phyloP scores from a whole-genome alignment of 305 asterid genomes.

The Fraxinus paxiana region DNA sequence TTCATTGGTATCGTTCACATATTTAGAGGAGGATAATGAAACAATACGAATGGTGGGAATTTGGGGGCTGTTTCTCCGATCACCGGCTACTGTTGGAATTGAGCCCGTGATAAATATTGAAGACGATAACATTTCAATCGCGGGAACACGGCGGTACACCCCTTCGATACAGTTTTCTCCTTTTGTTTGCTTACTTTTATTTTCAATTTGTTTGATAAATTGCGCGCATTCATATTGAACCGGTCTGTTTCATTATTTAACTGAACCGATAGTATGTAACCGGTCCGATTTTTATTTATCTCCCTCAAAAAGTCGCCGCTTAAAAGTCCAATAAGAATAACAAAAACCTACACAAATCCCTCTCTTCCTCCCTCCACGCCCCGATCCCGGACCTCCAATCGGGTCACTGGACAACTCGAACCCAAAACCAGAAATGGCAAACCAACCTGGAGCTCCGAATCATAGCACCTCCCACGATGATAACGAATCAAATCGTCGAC shows the following conservation, averaged over 20 bases:
- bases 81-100: background rate
- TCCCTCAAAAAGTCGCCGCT: background rate
- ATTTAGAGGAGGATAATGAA: constrained; percentile 15
- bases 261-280: background rate
- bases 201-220: background rate
- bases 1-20: constrained; percentile 20
- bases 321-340: background rate
- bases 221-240: background rate
- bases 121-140: constrained; percentile 1
- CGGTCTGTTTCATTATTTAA: background rate
- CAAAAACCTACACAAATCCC: background rate
- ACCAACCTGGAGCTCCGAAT: constrained; percentile 57
- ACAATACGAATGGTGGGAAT: constrained; percentile 11
- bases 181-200: background rate
- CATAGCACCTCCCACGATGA: constrained; percentile 32
- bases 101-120: background rate
- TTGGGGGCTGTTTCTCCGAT: constrained; percentile 12
- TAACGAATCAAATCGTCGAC: constrained; percentile 47
- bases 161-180: background rate
- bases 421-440: constrained; percentile 42
- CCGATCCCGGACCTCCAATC: background rate
- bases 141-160: background rate
- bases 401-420: background rate
- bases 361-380: background rate
- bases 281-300: background rate